Percentiles rank a stretch among this genome's conserved stretches.
These are phyloP conservation scores for Tulasnella sp. DNA, from an alignment of 768 basidiomycete species.

Conservation along the genomic window DNA sequence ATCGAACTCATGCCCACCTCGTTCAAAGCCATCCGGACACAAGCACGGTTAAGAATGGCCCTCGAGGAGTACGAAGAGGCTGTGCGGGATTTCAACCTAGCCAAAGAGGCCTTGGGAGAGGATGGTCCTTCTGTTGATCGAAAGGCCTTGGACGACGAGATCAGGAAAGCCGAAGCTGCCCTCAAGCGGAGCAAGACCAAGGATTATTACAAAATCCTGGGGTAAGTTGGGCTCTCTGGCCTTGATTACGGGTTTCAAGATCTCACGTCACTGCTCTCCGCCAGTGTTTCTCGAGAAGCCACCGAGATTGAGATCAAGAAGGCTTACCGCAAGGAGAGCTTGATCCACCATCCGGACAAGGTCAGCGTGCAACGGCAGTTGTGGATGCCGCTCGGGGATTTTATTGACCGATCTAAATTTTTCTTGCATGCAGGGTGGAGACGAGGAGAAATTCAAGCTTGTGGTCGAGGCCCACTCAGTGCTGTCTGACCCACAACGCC, in stretches of 20 bases:
- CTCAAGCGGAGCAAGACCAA: constrained; percentile 88
- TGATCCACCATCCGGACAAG: constrained; percentile 61
- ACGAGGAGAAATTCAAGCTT: constrained; percentile 95
- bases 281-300: constrained; percentile 60
- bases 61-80: constrained; percentile 74
- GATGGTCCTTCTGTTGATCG: constrained; percentile 62
- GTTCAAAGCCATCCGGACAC: constrained; percentile 86
- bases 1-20: constrained; percentile 63
- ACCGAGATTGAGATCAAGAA: constrained; percentile 81
- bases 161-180: constrained; percentile 79
- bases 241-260: background rate
- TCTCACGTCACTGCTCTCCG: constrained; percentile 28
- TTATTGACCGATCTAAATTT: background rate
- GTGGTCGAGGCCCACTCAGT: constrained; percentile 81
- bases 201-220: constrained; percentile 84
- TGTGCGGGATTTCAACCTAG: constrained; percentile 76
- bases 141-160: constrained; percentile 49
- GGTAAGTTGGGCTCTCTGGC: constrained; percentile 36
- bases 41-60: constrained; percentile 75
- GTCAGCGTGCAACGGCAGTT: constrained; percentile 44
- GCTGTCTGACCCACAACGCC: constrained; percentile 72
- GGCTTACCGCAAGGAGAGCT: constrained; percentile 82
- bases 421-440: constrained; percentile 66
- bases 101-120: constrained; percentile 66
- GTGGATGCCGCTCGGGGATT: background rate